Base-by-base conservation (phyloP, 768 basidiomycete species). In the Amylocystis lapponica region DNA sequence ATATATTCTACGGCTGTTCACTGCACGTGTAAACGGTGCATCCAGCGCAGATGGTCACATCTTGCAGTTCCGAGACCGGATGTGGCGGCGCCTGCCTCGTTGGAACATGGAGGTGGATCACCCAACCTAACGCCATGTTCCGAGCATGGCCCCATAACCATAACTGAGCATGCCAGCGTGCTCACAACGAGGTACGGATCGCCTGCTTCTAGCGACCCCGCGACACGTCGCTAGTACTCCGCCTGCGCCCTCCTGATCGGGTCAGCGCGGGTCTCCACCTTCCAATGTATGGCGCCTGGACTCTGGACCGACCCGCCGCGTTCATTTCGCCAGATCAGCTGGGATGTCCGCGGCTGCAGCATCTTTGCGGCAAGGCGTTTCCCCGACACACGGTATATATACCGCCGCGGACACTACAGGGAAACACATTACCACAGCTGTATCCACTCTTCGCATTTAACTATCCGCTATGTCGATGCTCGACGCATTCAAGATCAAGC, bases 401-500 rank as follows among this genome's bases (percentile, higher is more conserved):
- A 40, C 31, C 7, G 4, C 33, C 12, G 30, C 17, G 16, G 26
- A 20, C 16, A 23, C 41, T n/a, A 19, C 36, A 6, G 22, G 33
- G 5, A 25, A 43, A 26, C 23, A 19, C 30, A 21, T 35, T 35
- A 30, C 20, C 35, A 36, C 31, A 30, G 30, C 30, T 27, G 20
- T 31, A 34, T 37, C 27, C 21, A 10, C 30, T 21, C 36, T 21
- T 34, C 34, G 21, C 7, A 17, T 6, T 26, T 22, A 27, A 22
- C 32, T 29, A 26, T 30, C 32, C 25, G 9, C 21, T 35, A 58
- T 59, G 57, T 57, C 54, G 2, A 77, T 87, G 71, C 74, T 87
- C 25, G 78, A 79, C 56, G 83, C 81, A 42, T 88, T 89, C 75
- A 86, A 83, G 65, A 70, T 86, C 58, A 86, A 86, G 53, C 75